These are phyloP conservation scores for Spongispora temasekensis DNA, from an alignment of 1,284 basidiomycete genomes.

Conservation along the genomic window DNA sequence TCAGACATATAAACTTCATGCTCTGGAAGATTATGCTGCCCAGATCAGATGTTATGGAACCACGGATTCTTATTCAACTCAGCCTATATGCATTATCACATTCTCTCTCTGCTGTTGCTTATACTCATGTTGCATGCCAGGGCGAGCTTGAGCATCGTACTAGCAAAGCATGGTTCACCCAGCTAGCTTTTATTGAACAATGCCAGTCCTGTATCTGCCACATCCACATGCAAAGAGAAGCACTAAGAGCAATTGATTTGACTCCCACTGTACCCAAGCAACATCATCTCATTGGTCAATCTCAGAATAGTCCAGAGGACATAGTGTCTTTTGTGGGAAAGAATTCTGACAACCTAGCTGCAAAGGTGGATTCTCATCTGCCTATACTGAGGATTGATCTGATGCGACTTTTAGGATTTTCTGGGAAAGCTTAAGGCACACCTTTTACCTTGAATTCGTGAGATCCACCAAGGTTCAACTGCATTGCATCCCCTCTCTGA, in stretches of 20 bases:
- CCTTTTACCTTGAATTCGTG: not conserved
- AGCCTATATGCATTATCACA: not conserved
- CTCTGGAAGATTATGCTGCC: not conserved
- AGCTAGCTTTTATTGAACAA: constrained; percentile 6
- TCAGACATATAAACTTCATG: not conserved
- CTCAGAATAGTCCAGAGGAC: constrained; percentile 12
- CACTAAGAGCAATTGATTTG: not conserved
- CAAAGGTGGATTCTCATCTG: not conserved
- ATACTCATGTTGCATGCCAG: not conserved
- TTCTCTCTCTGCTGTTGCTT: not conserved
- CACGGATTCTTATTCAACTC: not conserved
- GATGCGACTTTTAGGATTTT: not conserved
- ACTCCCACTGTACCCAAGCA: not conserved
- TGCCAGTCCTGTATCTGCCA: constrained; percentile 4
- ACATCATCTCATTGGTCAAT: constrained; percentile 19
- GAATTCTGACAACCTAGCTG: not conserved
- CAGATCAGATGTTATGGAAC: not conserved
- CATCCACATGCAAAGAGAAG: not conserved
- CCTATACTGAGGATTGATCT: not conserved
- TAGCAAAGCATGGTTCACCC: constrained; percentile 8
- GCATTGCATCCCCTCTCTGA: not conserved
- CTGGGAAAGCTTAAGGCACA: not conserved
- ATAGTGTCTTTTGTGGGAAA: constrained; percentile 15
- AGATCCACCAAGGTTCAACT: not conserved
- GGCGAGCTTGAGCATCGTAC: constrained; percentile 9